Conservation (phyloP, 768 basidiomycete genomes). For the Dacryopinax spathularia region DNA sequence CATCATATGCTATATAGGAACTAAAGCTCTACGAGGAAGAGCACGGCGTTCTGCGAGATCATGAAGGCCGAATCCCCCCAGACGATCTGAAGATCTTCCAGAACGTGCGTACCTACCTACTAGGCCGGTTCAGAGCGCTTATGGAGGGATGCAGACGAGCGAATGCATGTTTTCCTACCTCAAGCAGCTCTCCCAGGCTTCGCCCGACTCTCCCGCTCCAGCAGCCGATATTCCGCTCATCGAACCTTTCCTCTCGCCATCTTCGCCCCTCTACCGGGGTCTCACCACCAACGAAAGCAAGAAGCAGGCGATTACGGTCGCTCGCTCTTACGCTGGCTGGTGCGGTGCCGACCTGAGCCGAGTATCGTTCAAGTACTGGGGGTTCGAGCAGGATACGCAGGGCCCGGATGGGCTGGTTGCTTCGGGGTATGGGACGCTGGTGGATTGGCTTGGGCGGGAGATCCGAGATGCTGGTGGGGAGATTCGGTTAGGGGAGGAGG, state of each 20-base stretch:
- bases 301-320: constrained; percentile 3
- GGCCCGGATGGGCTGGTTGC: constrained; percentile 9
- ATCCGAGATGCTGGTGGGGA: constrained; percentile 2
- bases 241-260: background rate
- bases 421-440: constrained; percentile 7
- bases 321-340: constrained; percentile 8
- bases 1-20: background rate
- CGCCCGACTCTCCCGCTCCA: background rate
- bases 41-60: background rate
- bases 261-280: constrained; percentile 8
- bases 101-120: background rate
- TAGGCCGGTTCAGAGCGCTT: too few species aligned
- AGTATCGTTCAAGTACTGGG: constrained; percentile 12
- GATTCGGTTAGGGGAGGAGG: constrained; percentile 7
- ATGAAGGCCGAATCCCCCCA: background rate
- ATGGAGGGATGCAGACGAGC: too few species aligned
- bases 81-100: constrained; percentile 1
- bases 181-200: background rate
- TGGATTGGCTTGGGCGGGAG: constrained; percentile 9
- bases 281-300: background rate
- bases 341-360: constrained; percentile 6
- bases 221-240: background rate
- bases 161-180: background rate
- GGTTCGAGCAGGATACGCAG: constrained; percentile 10
- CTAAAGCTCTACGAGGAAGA: background rate